Conservation (phyloP, 176 grass and related monocot species). For the Avena sativa region DNA sequence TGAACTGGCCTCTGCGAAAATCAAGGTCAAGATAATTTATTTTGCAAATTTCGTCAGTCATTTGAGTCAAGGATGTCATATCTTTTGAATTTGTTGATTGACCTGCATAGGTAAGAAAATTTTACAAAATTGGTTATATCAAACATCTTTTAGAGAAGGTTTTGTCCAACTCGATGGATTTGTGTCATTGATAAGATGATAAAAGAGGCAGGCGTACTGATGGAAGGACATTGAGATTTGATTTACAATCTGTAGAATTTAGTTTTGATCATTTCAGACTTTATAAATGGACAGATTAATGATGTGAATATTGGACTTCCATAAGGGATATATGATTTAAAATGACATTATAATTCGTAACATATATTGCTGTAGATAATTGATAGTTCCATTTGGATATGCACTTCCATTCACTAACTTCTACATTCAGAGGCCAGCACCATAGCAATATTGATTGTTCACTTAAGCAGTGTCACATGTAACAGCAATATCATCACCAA, state of each 20-base stretch:
- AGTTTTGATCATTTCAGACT: not conserved
- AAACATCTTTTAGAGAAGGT: slow-evolving; percentile 27
- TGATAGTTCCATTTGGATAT: not conserved
- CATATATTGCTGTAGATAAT: not conserved
- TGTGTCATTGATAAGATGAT: not conserved
- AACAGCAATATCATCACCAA: not conserved
- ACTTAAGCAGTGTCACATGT: not conserved
- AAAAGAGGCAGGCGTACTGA: not conserved
- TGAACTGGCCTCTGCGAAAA: not conserved
- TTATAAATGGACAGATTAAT: not conserved
- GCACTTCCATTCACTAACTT: slow-evolving; percentile 8
- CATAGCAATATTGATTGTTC: not conserved
- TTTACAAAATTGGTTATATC: slow-evolving; percentile 42
- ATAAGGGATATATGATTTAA: not conserved
- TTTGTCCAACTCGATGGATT: slow-evolving; percentile 29
- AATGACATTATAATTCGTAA: not conserved
- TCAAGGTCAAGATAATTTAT: not conserved
- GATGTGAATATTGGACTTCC: not conserved
- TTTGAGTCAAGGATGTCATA: not conserved
- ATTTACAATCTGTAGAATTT: slow-evolving; percentile 2
- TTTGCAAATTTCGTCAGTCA: slow-evolving; percentile 1
- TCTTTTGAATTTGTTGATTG: not conserved
- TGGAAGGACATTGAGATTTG: not conserved
- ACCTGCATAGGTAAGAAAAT: slow-evolving; percentile 28
- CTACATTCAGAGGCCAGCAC: slow-evolving; percentile 10